Evolutionary conservation across 768 basidiomycete species (phyloP), one percentile per base, ranked within the genome.

Genomic region (Boletus fagicola): DNA sequence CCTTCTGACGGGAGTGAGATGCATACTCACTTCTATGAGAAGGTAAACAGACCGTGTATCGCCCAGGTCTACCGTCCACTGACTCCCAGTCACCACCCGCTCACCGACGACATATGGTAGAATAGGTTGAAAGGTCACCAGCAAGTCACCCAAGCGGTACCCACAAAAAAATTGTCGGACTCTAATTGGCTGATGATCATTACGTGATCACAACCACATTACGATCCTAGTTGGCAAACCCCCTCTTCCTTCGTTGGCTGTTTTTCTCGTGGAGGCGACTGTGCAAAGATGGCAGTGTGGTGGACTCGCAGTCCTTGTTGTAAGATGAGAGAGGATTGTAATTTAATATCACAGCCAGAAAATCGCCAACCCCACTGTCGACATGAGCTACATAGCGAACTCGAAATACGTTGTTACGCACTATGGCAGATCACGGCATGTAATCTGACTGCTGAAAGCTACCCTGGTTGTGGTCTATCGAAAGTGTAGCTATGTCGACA

Each of bases 321-420:
- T 13, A 44, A 49, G 35, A 20, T 3, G 22, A 48, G 12, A 45
- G 49, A 12, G 13, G 54, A 20, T 26, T 43, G 15, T 42, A 20
- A 24, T 36, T 60, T 47, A 38, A 36, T 43, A 62, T 42, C 22
- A 16, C 24, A 58, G 24, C 22, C 31, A 36, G 33, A 31, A n/a
- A 22, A 30, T 15, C 20, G 36, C 20, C 9, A 0, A 9, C 33
- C 4, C n/a, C 7, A 28, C 13, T 33, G 45, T 26, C 43, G 26
- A 46, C n/a, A 56, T 67, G 51, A 69, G 62, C 53, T 51, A 47
- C 55, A 26, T 20, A n/a, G 20, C 13, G 8, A 47, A 46, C 50
- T 54, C 20, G 28, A 39, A 33, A 38, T 57, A 54, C 28, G 36
- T 24, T 22, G 36, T 35, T 35, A 67, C 58, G 62, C 65, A 67